Base-by-base conservation (phyloP, 2,329 filamentous ascomycete species). In the Dryadomyces sulphureus region DNA sequence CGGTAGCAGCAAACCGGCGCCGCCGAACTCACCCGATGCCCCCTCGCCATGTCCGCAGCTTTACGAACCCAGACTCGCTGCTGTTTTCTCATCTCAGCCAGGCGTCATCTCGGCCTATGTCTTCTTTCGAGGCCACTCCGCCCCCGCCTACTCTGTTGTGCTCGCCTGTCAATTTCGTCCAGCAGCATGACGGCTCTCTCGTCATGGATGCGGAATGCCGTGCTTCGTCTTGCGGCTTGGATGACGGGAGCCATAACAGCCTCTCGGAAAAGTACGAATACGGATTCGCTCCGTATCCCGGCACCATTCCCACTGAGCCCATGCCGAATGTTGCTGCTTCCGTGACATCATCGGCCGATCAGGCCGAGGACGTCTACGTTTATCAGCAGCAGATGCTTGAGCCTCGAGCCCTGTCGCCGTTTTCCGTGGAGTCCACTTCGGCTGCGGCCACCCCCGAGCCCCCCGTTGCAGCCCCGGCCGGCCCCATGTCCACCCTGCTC, bases 231-330 rank as follows among this genome's bases (percentile, higher is more conserved):
- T 79, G 77, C 55, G 78, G 24, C 7, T 68, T 89, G 40, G 83
- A 89, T 53, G 75, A 76, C 52, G 66, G 68, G 21, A 25, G 6
- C 49, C 39, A 38, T 7, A 30, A 39, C 17, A 35, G 14, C 45
- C 41, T 69, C 75, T 32, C 86, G 47, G 77, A 11, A 36, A 48
- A 53, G 38, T 52, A 73, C 55, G 79, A 79, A 53, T 90, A 80
- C 63, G 82, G 81, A 49, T 93, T 86, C 65, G 82, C 87, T n/a
- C 84, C 84, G 41, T 94, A 92, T 64, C 81, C 82, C 48, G 80
- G 84, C 55, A 72, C 51, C n/a, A 41, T 87, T 61, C 50, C 53
- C 8, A 62, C 8, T 24, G 34, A 6, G 16, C 12, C 34, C 24
- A 7, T 41, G 2, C n/a, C 39, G 14, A 12, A 8, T 16, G 39